A percentile compares a stretch with the other conserved stretches of the same genome.
phyloP scores from a whole-genome alignment of 441 rosid species.

The Jatropha multifida region DNA sequence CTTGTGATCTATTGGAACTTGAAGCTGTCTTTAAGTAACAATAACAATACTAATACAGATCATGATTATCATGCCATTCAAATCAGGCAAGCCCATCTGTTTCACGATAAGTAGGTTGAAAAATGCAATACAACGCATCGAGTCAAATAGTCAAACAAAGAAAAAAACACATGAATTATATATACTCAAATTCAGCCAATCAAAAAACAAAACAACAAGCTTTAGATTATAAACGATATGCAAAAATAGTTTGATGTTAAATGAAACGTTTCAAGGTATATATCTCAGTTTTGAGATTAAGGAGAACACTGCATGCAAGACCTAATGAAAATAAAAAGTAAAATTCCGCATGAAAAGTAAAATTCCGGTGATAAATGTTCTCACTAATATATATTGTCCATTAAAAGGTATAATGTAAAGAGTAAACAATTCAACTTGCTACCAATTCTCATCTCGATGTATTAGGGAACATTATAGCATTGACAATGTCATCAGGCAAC shows the following conservation, averaged over 20 bases:
- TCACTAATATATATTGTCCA: not conserved
- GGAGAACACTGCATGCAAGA: not conserved
- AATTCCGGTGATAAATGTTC: not conserved
- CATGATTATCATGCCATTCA: conserved; percentile 16
- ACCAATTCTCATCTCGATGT: not conserved
- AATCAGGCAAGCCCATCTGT: not conserved
- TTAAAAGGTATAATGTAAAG: not conserved
- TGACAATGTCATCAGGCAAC: not conserved
- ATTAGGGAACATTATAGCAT: not conserved
- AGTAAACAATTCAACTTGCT: not conserved
- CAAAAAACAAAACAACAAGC: not conserved
- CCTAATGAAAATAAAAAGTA: not conserved
- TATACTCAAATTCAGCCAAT: not conserved
- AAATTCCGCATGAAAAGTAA: not conserved
- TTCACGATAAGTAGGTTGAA: too few species aligned
- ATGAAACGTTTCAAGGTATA: not conserved
- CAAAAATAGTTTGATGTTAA: not conserved
- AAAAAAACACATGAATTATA: too few species aligned
- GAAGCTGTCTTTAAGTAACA: conserved; percentile 33
- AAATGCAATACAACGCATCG: too few species aligned
- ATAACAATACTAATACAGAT: conserved; percentile 31
- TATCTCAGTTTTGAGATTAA: not conserved
- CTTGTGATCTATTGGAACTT: conserved; percentile 53
- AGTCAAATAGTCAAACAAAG: not conserved
- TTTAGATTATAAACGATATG: not conserved